These are phyloP conservation scores for Sisymbrium altissimum DNA, from an alignment of 345 rosid genomes.

Conservation along the genomic window DNA sequence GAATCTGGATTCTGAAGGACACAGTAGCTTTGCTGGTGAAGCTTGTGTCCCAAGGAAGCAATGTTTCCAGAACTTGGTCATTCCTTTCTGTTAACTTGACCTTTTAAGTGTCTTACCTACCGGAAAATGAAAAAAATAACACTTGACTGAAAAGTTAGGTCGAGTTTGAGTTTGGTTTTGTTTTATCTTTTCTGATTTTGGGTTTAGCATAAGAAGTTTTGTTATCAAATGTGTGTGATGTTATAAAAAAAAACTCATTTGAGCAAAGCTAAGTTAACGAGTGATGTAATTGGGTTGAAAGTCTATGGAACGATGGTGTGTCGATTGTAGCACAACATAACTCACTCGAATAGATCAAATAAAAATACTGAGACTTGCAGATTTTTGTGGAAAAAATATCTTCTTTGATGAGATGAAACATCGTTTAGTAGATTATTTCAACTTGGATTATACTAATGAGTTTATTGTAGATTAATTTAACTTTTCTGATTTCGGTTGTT, in stretches of 20 bases:
- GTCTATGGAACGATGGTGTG: background rate
- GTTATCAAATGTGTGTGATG: slow-evolving; percentile 17
- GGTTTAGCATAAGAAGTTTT: slow-evolving; percentile 2
- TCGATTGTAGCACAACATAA: background rate
- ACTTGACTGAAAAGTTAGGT: slow-evolving; percentile 28
- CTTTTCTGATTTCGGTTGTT: background rate
- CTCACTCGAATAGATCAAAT: background rate
- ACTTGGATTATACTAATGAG: background rate
- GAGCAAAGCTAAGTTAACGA: background rate
- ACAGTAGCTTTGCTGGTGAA: slow-evolving; percentile 39
- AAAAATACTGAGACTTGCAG: background rate
- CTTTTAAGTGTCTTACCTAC: slow-evolving; percentile 1
- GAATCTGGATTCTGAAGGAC: slow-evolving; percentile 60
- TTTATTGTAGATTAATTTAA: background rate
- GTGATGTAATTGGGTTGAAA: slow-evolving; percentile 11
- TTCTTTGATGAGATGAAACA: background rate
- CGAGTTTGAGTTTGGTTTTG: slow-evolving; percentile 25
- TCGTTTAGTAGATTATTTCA: background rate
- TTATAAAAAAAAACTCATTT: slow-evolving; percentile 3
- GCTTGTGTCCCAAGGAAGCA: slow-evolving; percentile 43
- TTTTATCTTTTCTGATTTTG: background rate
- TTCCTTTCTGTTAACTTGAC: slow-evolving; percentile 46
- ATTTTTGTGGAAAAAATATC: background rate
- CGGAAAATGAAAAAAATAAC: background rate
- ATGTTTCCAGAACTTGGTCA: slow-evolving; percentile 38